A percentile compares a stretch with the other conserved stretches of the same genome.
Evolutionary conservation across 2,329 filamentous ascomycete genomes (phyloP).

Genomic region (Clarireedia sp.): DNA sequence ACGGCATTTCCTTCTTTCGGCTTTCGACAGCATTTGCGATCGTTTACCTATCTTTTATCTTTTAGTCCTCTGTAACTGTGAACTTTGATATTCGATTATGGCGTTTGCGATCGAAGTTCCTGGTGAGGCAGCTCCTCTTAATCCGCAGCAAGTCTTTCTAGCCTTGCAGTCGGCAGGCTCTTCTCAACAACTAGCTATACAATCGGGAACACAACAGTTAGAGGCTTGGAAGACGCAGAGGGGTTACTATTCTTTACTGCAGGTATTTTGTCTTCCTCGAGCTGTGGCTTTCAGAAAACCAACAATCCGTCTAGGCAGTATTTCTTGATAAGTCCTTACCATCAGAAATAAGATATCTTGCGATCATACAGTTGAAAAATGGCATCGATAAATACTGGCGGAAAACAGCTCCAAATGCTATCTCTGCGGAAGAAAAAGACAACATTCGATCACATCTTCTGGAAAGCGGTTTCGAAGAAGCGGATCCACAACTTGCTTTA

Average conservation of each 20-base stretch:
- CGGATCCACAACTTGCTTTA: constrained; percentile 65
- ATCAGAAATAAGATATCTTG: constrained; percentile 73
- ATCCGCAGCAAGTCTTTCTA: constrained; percentile 53
- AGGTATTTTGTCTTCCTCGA: constrained; percentile 39
- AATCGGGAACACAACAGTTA: constrained; percentile 60
- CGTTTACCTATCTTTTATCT: background rate
- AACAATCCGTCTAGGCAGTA: constrained; percentile 47
- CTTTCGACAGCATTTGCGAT: too few species aligned
- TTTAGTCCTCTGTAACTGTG: background rate
- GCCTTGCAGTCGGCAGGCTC: constrained; percentile 57
- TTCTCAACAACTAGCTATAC: constrained; percentile 53
- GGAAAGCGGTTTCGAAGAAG: constrained; percentile 69
- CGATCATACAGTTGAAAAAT: constrained; percentile 92
- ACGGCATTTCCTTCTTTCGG: background rate
- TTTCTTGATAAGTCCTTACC: constrained; percentile 76
- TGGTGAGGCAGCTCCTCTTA: constrained; percentile 70
- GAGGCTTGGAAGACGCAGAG: constrained; percentile 60
- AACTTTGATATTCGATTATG: constrained; percentile 40
- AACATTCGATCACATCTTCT: constrained; percentile 69
- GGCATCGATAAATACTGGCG: constrained; percentile 95
- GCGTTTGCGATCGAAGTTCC: constrained; percentile 68
- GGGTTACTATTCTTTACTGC: constrained; percentile 60
- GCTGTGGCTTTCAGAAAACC: background rate
- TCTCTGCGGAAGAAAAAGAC: constrained; percentile 67
- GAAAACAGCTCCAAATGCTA: constrained; percentile 51